A percentile compares a stretch with the other conserved stretches of the same genome.
These are phyloP conservation scores for Thermoascus crustaceus DNA, from an alignment of 2,329 filamentous ascomycete species.

Conservation along the genomic window DNA sequence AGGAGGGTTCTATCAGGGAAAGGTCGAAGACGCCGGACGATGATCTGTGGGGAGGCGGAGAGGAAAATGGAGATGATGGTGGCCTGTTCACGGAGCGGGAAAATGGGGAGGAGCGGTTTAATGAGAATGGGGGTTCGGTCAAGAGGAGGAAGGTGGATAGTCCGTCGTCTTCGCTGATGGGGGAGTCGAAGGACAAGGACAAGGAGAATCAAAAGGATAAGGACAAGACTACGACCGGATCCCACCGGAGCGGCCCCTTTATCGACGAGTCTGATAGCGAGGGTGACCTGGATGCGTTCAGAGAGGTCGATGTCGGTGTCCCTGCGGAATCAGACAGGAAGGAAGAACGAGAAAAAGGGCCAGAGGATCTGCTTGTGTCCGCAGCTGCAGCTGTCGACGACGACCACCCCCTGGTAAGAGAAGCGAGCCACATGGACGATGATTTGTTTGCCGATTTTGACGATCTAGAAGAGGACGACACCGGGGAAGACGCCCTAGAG, in stretches of 20 bases:
- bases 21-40: conserved; percentile 26
- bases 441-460: conserved; percentile 49
- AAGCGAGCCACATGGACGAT: conserved; percentile 37
- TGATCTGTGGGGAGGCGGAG: conserved; percentile 24
- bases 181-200: neutral
- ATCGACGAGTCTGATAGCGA: conserved; percentile 48
- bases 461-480: conserved; percentile 54
- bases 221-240: too few species aligned
- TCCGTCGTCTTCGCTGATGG: conserved; percentile 5
- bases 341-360: conserved; percentile 1
- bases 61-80: conserved; percentile 12
- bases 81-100: too few species aligned
- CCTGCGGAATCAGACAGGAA: neutral
- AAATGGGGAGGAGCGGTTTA: conserved; percentile 17
- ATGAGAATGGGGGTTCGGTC: conserved; percentile 22
- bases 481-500: conserved; percentile 59
- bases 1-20: conserved; percentile 4
- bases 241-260: conserved; percentile 32
- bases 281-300: conserved; percentile 29
- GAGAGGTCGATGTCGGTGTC: conserved; percentile 10
- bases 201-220: conserved; percentile 1
- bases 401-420: conserved; percentile 42
- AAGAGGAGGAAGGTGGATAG: conserved; percentile 27
- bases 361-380: too few species aligned
- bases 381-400: too few species aligned